Base-by-base conservation (phyloP, 2,329 filamentous ascomycete species). In the Aspergillus quadrilineatus region DNA sequence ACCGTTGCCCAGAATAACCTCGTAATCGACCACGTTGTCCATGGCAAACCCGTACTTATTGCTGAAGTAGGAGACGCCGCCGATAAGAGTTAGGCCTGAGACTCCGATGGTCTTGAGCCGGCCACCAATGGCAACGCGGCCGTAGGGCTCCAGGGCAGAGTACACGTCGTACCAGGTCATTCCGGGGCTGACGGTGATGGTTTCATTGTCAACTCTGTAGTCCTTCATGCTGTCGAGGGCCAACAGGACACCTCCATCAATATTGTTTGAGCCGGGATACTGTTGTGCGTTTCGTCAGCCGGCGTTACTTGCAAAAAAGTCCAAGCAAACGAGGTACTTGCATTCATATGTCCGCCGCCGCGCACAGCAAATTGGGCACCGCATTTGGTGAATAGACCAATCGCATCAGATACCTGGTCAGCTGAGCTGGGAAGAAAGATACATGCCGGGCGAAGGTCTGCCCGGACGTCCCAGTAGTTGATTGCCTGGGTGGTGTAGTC, bases 361-460 rank as follows among this genome's bases (percentile, higher is more conserved):
- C 82, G 81, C 65, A 85, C 67, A 3, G 82, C 82, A 57, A 85
- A 85, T 30, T 75, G 73, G 4, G 71, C 60, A 45, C 75, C 46
- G 63, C 69, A 68, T 0, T 30, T n/a, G 3, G 34, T 42, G 6
- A 73, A 56, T 0, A 67, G 59, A 4, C 56, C 46, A 2, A 73
- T 49, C 1, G 65, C 67, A 17, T 53, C 50, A 1, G 70, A 61
- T 3, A 74, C 66, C 36, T 67, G 51, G 12, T 58, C 37, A 5
- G 67, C 65, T 6, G 60, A 58, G 3, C 22, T 30, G 1, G 70
- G 70, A n/a, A 69, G 44, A 32, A 73, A 69, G 44, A 73, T 62
- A 50, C 72, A 74, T 1, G 60, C 57, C 6, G 72, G 71, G 15
- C 58, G 57, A 15, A 67, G 58, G 15, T 61, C 46, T 0, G 62